Conservation (phyloP, 768 basidiomycete species). For the Trametopsis cervina region DNA sequence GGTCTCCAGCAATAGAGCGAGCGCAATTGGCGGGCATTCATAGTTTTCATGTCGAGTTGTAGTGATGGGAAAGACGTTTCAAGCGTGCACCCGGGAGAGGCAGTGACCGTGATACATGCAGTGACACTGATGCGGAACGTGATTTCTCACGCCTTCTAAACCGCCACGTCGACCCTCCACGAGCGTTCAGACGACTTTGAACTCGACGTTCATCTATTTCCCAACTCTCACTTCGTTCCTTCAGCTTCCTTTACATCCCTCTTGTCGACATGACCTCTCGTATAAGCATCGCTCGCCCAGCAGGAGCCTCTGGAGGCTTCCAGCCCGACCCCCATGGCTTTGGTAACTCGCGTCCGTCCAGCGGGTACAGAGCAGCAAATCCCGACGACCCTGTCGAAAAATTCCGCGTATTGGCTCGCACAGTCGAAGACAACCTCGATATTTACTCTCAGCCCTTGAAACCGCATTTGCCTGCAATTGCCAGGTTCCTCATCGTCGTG, state of each 20-base stretch:
- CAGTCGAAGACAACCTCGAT: constrained; percentile 89
- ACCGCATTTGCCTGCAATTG: constrained; percentile 91
- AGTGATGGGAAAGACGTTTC: too few species aligned
- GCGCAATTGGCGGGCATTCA: too few species aligned
- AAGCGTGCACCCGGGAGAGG: constrained; percentile 7
- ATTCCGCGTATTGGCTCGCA: constrained; percentile 59
- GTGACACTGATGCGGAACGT: constrained; percentile 6
- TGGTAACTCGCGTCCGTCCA: constrained; percentile 59
- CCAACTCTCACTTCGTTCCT: constrained; percentile 3
- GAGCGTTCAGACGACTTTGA: constrained; percentile 4
- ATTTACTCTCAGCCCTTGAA: constrained; percentile 88
- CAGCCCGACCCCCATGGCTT: constrained; percentile 75
- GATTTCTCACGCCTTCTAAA: constrained; percentile 23
- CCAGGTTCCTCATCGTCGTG: constrained; percentile 94
- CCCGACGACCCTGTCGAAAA: constrained; percentile 80
- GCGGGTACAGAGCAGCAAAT: constrained; percentile 73
- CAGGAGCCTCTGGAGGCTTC: constrained; percentile 35
- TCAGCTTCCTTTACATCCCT: constrained; percentile 9
- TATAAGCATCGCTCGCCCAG: constrained; percentile 76
- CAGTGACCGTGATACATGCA: too few species aligned
- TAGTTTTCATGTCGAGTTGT: too few species aligned
- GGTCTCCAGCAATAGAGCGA: too few species aligned
- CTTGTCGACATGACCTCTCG: constrained; percentile 60
- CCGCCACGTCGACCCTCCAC: constrained; percentile 22
- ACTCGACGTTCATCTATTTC: constrained; percentile 14